Conservation (phyloP, 805 yeast species). For the Naumovozyma baii region DNA sequence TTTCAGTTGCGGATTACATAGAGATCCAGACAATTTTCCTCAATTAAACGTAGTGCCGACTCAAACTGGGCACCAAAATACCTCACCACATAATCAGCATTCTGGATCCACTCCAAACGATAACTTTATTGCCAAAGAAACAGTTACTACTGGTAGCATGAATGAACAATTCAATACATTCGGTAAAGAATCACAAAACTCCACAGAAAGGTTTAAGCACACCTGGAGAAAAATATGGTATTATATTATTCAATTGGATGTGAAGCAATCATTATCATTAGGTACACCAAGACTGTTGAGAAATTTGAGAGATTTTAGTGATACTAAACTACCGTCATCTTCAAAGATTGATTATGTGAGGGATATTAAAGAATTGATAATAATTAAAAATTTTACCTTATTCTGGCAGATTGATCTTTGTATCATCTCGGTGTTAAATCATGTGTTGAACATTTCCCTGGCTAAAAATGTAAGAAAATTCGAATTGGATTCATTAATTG, state of each 20-base stretch:
- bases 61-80: conserved; percentile 4
- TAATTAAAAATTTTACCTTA: conserved; percentile 39
- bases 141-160: background rate
- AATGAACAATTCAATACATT: background rate
- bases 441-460: conserved; percentile 25
- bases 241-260: conserved; percentile 35
- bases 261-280: conserved; percentile 33
- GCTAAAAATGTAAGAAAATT: conserved; percentile 36
- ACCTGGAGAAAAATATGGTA: conserved; percentile 54
- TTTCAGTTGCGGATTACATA: conserved; percentile 52
- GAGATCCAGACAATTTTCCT: conserved; percentile 53
- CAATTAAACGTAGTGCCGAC: conserved; percentile 29
- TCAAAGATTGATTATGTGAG: conserved; percentile 30
- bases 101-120: conserved; percentile 3
- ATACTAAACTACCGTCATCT: conserved; percentile 36
- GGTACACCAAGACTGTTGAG: conserved; percentile 35
- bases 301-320: conserved; percentile 33
- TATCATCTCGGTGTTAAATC: conserved; percentile 29
- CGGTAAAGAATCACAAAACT: conserved; percentile 12
- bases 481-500: conserved; percentile 32
- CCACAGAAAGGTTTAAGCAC: conserved; percentile 34
- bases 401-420: conserved; percentile 39
- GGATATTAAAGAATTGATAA: conserved; percentile 37
- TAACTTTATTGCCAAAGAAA: background rate
- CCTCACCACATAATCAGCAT: conserved; percentile 4